Conservation (phyloP, 2,329 filamentous ascomycete species). For the Diaporthe aspalathi region DNA sequence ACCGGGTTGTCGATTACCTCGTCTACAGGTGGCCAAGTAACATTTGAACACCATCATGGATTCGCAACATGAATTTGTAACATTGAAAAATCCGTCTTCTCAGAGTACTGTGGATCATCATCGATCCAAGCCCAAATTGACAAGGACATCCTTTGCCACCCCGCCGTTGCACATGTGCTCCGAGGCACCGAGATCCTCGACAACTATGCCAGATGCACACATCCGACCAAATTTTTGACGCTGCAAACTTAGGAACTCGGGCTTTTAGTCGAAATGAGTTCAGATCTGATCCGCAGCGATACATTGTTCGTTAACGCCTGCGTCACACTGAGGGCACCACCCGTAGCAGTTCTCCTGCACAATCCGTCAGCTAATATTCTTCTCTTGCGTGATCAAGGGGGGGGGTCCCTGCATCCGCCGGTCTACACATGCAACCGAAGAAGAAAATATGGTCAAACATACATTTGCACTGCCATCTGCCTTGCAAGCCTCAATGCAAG, state of each 20-base stretch:
- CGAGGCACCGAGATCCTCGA: background rate
- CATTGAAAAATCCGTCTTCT: too few species aligned
- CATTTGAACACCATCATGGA: too few species aligned
- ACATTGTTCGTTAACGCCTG: background rate
- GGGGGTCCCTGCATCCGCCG: too few species aligned
- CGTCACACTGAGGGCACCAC: slow-evolving; percentile 5
- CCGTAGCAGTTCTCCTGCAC: background rate
- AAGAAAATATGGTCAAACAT: background rate
- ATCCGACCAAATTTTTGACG: background rate
- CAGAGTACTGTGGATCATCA: too few species aligned
- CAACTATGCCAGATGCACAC: background rate
- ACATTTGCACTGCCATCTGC: background rate
- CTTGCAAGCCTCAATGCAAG: slow-evolving; percentile 15
- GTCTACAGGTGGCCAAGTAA: too few species aligned
- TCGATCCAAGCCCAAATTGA: too few species aligned
- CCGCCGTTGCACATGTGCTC: too few species aligned
- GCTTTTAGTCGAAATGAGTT: background rate
- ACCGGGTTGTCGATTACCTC: too few species aligned
- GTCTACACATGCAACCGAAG: too few species aligned
- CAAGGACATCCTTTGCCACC: too few species aligned
- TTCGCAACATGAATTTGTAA: too few species aligned
- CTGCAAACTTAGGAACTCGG: background rate
- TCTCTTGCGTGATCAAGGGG: too few species aligned
- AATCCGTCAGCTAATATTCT: background rate
- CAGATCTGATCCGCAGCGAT: background rate